Conservation (phyloP, 129 eudicot genomes). For the Artemisia tridentata region DNA sequence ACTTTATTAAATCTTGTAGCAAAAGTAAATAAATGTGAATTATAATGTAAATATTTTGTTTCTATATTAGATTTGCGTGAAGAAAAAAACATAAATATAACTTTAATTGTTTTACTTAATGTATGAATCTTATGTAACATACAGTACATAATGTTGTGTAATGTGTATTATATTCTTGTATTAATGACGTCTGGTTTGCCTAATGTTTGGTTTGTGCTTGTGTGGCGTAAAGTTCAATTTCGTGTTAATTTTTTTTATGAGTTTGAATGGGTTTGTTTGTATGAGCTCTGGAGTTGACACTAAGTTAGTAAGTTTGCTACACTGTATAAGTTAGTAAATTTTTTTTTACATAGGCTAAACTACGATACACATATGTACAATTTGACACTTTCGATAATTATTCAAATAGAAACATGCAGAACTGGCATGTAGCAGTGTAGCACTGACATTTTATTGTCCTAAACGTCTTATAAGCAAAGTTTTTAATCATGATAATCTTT, state of each 20-base stretch:
- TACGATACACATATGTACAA: too few relatives aligned
- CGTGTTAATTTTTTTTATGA: not conserved
- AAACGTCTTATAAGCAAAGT: too few relatives aligned
- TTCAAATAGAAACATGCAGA: too few relatives aligned
- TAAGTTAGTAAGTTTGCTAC: too few relatives aligned
- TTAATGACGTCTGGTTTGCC: conserved; percentile 17
- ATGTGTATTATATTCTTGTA: not conserved
- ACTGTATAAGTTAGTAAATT: too few relatives aligned
- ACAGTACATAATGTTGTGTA: too few relatives aligned
- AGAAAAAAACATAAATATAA: not conserved
- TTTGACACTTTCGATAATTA: too few relatives aligned
- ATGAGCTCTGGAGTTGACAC: too few relatives aligned
- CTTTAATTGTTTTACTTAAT: not conserved
- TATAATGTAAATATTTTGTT: not conserved
- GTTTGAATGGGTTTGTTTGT: not conserved
- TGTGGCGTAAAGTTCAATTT: not conserved
- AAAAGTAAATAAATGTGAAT: not conserved
- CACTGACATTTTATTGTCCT: too few relatives aligned
- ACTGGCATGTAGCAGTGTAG: too few relatives aligned
- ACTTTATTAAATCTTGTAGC: not conserved
- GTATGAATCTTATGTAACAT: not conserved
- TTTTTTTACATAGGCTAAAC: too few relatives aligned
- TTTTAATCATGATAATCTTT: too few relatives aligned
- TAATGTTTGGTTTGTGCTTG: conserved; percentile 25
- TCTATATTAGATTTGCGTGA: not conserved